Conservation (phyloP, 768 basidiomycete species). For the Tulasnella sp. region DNA sequence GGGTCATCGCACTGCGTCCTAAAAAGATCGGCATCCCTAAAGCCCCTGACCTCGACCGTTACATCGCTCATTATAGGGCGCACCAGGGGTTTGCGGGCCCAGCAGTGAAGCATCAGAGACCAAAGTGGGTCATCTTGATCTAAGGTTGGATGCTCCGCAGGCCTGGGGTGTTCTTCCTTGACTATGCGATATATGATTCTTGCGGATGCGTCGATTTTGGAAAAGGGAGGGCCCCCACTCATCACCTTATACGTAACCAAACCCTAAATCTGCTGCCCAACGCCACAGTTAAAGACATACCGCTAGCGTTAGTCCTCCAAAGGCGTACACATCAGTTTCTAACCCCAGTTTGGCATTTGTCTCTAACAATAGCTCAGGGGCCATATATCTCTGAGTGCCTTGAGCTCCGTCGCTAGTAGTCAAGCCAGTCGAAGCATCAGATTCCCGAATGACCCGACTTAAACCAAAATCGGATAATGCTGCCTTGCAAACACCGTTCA, state of each 20-base stretch:
- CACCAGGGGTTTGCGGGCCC: not conserved
- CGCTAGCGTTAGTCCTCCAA: not conserved
- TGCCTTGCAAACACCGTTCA: not conserved
- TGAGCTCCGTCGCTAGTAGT: not conserved
- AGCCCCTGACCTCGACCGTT: not conserved
- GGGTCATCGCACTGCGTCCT: too few species aligned
- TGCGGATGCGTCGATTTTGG: not conserved
- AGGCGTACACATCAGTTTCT: conserved; percentile 3
- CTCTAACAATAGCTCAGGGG: conserved; percentile 1
- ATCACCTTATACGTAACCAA: not conserved
- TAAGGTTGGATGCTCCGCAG: not conserved
- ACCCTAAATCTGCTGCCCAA: not conserved
- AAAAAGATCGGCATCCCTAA: not conserved
- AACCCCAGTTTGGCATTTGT: not conserved
- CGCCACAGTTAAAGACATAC: not conserved
- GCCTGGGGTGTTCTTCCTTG: not conserved
- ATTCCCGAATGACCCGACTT: not conserved
- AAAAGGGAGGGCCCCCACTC: not conserved
- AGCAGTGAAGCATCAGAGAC: not conserved
- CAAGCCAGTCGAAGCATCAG: not conserved
- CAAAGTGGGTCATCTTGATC: not conserved
- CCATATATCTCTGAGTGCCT: not conserved
- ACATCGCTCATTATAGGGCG: not conserved
- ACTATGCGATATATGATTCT: not conserved
- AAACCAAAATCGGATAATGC: not conserved